A percentile compares a stretch with the other conserved stretches of the same genome.
Evolutionary conservation across 2,329 filamentous ascomycete genomes (phyloP).

Genomic region (Pseudogymnoascus sp.): DNA sequence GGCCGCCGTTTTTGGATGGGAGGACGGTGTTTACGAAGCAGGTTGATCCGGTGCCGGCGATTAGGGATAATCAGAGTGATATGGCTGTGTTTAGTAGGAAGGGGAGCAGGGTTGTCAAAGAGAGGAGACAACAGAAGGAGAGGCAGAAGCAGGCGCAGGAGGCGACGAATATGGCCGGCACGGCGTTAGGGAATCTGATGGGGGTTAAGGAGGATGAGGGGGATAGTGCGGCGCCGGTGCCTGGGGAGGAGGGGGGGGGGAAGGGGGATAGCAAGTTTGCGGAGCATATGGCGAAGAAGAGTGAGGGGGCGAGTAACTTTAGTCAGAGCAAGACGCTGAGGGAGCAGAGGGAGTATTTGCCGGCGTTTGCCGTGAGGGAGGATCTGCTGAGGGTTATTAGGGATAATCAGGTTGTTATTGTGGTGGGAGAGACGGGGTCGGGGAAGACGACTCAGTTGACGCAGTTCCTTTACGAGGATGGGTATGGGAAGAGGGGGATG

Average conservation of each 20-base stretch:
- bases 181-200: slow-evolving; percentile 88
- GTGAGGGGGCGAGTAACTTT: slow-evolving; percentile 80
- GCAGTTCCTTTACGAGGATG: slow-evolving; percentile 92
- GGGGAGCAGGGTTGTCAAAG: slow-evolving; percentile 86
- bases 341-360: slow-evolving; percentile 88
- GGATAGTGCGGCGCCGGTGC: slow-evolving; percentile 76
- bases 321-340: slow-evolving; percentile 84
- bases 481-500: slow-evolving; percentile 79
- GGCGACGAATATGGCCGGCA: slow-evolving; percentile 87
- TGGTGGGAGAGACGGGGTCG: slow-evolving; percentile 94
- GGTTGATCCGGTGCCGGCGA: slow-evolving; percentile 86
- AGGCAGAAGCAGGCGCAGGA: slow-evolving; percentile 91
- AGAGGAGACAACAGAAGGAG: slow-evolving; percentile 85
- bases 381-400: slow-evolving; percentile 85
- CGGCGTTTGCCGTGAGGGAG: slow-evolving; percentile 92
- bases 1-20: slow-evolving; percentile 90
- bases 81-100: slow-evolving; percentile 98
- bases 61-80: slow-evolving; percentile 90
- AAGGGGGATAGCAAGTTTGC: slow-evolving; percentile 73
- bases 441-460: slow-evolving; percentile 97
- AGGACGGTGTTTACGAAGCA: slow-evolving; percentile 97
- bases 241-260: slow-evolving; percentile 63
- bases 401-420: slow-evolving; percentile 95
- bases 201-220: slow-evolving; percentile 89
- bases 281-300: slow-evolving; percentile 74